Evolutionary conservation across 2,329 filamentous ascomycete species (phyloP).

Genomic region (Lasiodiplodia gonubiensis): DNA sequence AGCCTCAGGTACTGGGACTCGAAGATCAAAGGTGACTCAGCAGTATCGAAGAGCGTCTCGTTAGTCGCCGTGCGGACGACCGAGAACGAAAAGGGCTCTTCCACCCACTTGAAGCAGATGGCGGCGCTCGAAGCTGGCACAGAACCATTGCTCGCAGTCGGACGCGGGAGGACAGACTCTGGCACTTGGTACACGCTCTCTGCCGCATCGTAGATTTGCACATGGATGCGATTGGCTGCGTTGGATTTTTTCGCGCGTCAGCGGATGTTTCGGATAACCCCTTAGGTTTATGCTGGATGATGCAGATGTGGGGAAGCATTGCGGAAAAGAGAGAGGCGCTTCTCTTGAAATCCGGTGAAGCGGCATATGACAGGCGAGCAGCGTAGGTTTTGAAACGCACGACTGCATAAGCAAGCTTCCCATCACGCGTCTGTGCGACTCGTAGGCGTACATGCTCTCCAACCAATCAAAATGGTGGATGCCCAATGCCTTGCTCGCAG

Average conservation of each 20-base stretch:
- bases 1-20: constrained; percentile 79
- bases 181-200: constrained; percentile 77
- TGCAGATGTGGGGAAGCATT: neutral
- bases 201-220: constrained; percentile 74
- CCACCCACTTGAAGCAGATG: constrained; percentile 60
- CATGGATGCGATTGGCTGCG: constrained; percentile 70
- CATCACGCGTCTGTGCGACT: constrained; percentile 14
- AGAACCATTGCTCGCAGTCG: constrained; percentile 47
- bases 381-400: constrained; percentile 10
- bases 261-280: constrained; percentile 30
- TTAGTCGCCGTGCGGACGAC: constrained; percentile 63
- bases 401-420: constrained; percentile 7
- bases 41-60: constrained; percentile 72
- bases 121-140: constrained; percentile 46
- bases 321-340: neutral
- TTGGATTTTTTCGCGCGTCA: constrained; percentile 2
- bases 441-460: neutral
- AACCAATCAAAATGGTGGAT: neutral
- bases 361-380: constrained; percentile 1
- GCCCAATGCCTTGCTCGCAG: neutral
- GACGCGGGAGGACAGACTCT: constrained; percentile 69
- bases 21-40: constrained; percentile 70
- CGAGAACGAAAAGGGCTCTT: constrained; percentile 71
- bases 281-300: neutral
- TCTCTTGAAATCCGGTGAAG: neutral